Percentiles rank a stretch among this genome's conserved stretches.
These are phyloP conservation scores for Drechslerella dactyloides DNA, from an alignment of 2,329 filamentous ascomycete genomes.

Conservation along the genomic window DNA sequence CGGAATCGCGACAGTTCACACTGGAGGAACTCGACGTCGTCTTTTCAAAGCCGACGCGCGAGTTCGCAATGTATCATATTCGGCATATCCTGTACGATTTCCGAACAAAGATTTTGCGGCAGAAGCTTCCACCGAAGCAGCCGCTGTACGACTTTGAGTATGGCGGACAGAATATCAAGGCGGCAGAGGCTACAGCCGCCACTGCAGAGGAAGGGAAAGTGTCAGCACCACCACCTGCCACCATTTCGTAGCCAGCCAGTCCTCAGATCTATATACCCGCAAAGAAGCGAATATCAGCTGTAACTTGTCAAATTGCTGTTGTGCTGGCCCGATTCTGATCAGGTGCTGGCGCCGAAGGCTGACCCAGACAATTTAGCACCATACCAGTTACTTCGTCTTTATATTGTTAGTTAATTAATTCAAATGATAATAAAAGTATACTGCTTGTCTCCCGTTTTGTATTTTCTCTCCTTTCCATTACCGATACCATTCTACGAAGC, in stretches of 20 bases:
- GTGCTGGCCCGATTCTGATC: too few species aligned
- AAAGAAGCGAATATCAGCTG: too few species aligned
- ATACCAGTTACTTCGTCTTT: too few species aligned
- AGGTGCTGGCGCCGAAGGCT: too few species aligned
- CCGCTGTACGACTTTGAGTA: slow-evolving; percentile 30
- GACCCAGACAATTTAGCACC: too few species aligned
- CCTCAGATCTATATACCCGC: too few species aligned
- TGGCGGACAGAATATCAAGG: slow-evolving; percentile 14
- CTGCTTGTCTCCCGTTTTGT: too few species aligned
- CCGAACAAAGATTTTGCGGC: slow-evolving; percentile 25
- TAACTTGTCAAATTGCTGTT: too few species aligned
- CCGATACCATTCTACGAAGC: too few species aligned
- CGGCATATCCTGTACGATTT: slow-evolving; percentile 22
- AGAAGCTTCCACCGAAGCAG: slow-evolving; percentile 29
- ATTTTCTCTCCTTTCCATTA: too few species aligned
- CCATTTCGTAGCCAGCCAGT: not conserved
- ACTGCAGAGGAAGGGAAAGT: not conserved
- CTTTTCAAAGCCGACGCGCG: slow-evolving; percentile 51
- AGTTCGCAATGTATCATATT: slow-evolving; percentile 31
- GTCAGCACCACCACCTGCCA: not conserved
- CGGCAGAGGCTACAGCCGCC: not conserved
- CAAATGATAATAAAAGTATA: too few species aligned
- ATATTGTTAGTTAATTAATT: too few species aligned
- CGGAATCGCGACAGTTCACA: slow-evolving; percentile 61
- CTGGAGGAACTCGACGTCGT: slow-evolving; percentile 61